Evolutionary conservation across 352 stramenopile species (phyloP), one percentile per base, ranked within the genome.

Genomic region (Pythium insidiosum): DNA sequence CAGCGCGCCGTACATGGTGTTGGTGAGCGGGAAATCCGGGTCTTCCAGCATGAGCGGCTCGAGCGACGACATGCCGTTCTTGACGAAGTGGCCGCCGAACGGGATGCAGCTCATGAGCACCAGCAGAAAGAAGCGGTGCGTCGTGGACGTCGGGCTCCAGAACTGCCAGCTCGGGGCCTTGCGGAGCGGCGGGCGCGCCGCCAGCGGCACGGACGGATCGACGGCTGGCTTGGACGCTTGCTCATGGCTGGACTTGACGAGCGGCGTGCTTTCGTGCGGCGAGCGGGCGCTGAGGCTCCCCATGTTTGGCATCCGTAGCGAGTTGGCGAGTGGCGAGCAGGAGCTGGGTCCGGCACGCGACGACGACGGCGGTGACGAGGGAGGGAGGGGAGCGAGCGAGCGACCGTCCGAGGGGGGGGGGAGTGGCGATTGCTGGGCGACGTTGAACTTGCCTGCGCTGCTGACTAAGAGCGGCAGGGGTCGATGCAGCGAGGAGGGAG

Each of bases 51-150:
- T 89, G 19, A 91, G 55, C 49, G 82, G 78, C 47, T 87, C 68
- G 19, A 93, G 55, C 38, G 79, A 81, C 30, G 75, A 87, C 72
- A 93, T 82, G 41, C 72, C 66, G 41, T 90, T 94, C 76, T 90
- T 94, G 42, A 89, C 81, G 43, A 94, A 94, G 62, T 93, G 81
- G 21, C 73, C 78, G 23, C 78, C 76, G 50, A 94, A 90, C 25
- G 81, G 78, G 45, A 94, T 88, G 57, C 58, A 75, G 52, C 76
- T 88, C 70, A 94, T 90, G 53, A 90, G 73, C 16, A 94, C 3
- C 6, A 94, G 61, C 36, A 94, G 60, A 46, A 68, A 94, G 55
- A 90, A 90, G 36, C 81, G 78, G 48, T 91, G 72, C 31, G 66
- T 61, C 1, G 63, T 47, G 23, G 77, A 81, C 36, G 72, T 83